Evolutionary conservation across 2,329 filamentous ascomycete genomes (phyloP).

Genomic region (Cercospora sp.): DNA sequence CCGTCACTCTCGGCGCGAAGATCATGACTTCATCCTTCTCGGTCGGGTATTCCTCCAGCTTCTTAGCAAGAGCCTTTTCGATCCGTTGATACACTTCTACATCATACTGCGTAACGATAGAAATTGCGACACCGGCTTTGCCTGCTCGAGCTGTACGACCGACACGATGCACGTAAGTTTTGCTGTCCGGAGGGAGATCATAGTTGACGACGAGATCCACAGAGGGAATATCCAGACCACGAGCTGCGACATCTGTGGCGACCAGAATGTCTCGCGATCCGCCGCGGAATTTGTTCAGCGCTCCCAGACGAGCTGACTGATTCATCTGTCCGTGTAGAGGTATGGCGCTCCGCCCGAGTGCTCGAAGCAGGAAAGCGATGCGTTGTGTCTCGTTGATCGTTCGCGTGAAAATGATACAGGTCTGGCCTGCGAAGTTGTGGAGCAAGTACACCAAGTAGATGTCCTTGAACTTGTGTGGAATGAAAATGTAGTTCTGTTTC

Average conservation of each 20-base stretch:
- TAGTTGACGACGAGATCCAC: constrained; percentile 86
- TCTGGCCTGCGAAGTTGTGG: constrained; percentile 84
- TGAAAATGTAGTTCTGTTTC: constrained; percentile 81
- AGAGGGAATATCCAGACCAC: constrained; percentile 89
- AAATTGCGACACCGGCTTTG: constrained; percentile 78
- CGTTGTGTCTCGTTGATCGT: constrained; percentile 91
- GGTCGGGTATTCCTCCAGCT: constrained; percentile 67
- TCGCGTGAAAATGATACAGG: constrained; percentile 84
- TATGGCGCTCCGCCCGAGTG: constrained; percentile 85
- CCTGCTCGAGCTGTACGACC: constrained; percentile 85
- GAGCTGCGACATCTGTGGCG: constrained; percentile 89
- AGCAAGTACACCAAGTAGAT: constrained; percentile 82
- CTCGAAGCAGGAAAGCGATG: constrained; percentile 76
- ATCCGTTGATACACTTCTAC: constrained; percentile 78
- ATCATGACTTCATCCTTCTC: constrained; percentile 84
- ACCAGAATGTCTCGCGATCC: constrained; percentile 82
- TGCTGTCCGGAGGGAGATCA: constrained; percentile 79
- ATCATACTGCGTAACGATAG: constrained; percentile 83
- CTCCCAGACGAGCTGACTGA: constrained; percentile 81
- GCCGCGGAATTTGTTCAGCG: constrained; percentile 84
- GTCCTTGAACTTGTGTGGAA: constrained; percentile 85
- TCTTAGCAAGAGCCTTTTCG: constrained; percentile 76
- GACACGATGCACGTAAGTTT: constrained; percentile 88
- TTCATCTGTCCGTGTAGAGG: constrained; percentile 90
- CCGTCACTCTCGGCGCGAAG: constrained; percentile 72